A percentile compares a stretch with the other conserved stretches of the same genome.
These are phyloP conservation scores for Meira miltonrushii DNA, from an alignment of 1,284 basidiomycete species.

Conservation along the genomic window DNA sequence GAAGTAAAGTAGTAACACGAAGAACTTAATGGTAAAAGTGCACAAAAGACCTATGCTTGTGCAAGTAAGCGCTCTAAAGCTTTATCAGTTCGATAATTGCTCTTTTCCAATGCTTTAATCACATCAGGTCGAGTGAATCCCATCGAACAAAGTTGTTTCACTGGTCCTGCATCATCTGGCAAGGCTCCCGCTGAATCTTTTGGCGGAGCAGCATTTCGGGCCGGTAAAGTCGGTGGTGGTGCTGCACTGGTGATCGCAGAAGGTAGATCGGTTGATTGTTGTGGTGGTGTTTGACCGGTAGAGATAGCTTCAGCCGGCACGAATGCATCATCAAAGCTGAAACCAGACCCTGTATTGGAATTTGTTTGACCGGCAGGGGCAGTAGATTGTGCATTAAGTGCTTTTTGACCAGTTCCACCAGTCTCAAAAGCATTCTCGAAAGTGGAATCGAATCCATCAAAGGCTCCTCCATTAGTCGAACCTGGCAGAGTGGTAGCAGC, in stretches of 20 bases:
- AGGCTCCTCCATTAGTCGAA: slow-evolving; percentile 12
- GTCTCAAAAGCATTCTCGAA: slow-evolving; percentile 17
- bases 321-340: slow-evolving; percentile 45
- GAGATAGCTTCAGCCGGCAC: slow-evolving; percentile 15
- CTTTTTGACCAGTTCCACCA: slow-evolving; percentile 6
- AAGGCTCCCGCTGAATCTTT: slow-evolving; percentile 25
- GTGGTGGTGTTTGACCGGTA: slow-evolving; percentile 4
- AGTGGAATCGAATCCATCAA: slow-evolving; percentile 39
- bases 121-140: slow-evolving; percentile 46
- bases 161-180: slow-evolving; percentile 43
- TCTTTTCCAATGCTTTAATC: slow-evolving; percentile 45
- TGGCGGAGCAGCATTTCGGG: slow-evolving; percentile 15
- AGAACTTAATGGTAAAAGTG: not conserved
- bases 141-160: slow-evolving; percentile 49
- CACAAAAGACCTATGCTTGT: slow-evolving; percentile 11
- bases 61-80: slow-evolving; percentile 42
- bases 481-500: not conserved
- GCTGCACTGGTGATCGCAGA: slow-evolving; percentile 1
- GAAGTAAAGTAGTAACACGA: not conserved
- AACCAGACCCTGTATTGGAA: slow-evolving; percentile 22
- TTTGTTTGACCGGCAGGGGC: slow-evolving; percentile 9
- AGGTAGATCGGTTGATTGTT: slow-evolving; percentile 1
- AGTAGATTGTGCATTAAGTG: slow-evolving; percentile 11
- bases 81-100: slow-evolving; percentile 47
- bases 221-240: slow-evolving; percentile 1